Evolutionary conservation across 2,329 filamentous ascomycete species (phyloP), one percentile per base, ranked within the genome.

Genomic region (Colletotrichum melonis): DNA sequence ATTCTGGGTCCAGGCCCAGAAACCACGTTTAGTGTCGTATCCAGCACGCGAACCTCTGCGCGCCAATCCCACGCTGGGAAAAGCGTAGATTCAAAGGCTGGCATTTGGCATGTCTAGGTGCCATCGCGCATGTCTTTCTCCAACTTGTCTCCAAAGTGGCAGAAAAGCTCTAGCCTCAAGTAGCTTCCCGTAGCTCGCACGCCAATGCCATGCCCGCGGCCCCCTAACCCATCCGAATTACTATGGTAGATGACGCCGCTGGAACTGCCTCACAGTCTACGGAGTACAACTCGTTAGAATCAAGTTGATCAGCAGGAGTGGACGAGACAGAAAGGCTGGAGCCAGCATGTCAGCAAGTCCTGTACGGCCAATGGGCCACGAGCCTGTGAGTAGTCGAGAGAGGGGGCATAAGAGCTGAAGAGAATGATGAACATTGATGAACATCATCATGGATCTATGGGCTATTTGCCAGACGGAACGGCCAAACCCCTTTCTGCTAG

Each of bases 1-100:
- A 49, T 49, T 49, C 42, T 49, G 42, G 68, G 68, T 26, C 63
- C 69, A 72, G 69, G 38, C 52, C 64, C 69, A 55, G 35, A 57
- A 42, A 57, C 55, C 30, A 16, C 14, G 46, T 63, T 63, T 35
- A 54, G 60, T 49, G 60, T 54, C 46, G 60, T 54, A 54, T 54
- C 28, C 26, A 4, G 14, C 60, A 35, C 32, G 28, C 46, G n/a
- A 63, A 11, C 59, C 42, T 42, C 42, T 52, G 19, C 38, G 22
- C 16, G 30, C 32, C 32, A 42, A 26, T 22, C 19, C 38, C 54
- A 24, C 46, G n/a, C 42, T 14, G 59, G 68, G 26, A 22, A 52
- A 59, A 5, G 32, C 19, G 49, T 54, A 11, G 19, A 54, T n/a
- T 12, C n/a, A 35, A 14, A 30, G 5, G 26, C 46, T 63, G 60